These are phyloP conservation scores for Lentinula edodes DNA, from an alignment of 768 basidiomycete species.

Conservation along the genomic window DNA sequence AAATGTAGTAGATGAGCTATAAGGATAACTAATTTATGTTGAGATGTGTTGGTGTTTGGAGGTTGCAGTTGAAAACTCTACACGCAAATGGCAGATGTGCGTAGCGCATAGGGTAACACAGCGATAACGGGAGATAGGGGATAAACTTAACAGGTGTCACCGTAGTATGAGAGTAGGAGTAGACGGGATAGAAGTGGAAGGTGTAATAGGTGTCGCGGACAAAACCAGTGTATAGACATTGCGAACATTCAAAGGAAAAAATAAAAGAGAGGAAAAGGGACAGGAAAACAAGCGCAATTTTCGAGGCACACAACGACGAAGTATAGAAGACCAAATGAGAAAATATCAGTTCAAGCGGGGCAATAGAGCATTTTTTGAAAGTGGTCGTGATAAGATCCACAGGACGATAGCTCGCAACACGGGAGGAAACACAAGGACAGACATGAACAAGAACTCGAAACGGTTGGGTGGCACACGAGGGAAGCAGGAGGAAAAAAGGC, in stretches of 20 bases:
- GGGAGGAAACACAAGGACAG: no score
- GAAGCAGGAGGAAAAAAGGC: neutral
- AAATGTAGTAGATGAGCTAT: neutral
- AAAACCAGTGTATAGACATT: conserved; percentile 2
- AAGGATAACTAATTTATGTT: neutral
- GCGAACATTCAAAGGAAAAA: neutral
- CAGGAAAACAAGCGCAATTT: neutral
- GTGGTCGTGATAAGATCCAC: neutral
- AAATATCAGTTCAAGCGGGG: neutral
- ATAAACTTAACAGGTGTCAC: neutral
- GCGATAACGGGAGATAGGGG: neutral
- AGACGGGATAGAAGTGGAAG: neutral
- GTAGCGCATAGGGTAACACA: neutral
- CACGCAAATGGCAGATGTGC: neutral
- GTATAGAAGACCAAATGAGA: neutral
- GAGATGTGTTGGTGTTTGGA: neutral
- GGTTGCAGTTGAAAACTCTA: neutral
- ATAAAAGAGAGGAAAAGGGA: neutral
- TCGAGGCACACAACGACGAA: neutral
- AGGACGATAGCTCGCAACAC: no score
- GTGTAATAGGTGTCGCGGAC: conserved; percentile 1
- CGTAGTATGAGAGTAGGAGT: neutral
- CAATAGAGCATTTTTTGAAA: neutral
- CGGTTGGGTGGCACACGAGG: neutral
- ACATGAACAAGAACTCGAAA: neutral